Base-by-base conservation (phyloP, 805 yeast species). In the Limtongia smithiae region DNA sequence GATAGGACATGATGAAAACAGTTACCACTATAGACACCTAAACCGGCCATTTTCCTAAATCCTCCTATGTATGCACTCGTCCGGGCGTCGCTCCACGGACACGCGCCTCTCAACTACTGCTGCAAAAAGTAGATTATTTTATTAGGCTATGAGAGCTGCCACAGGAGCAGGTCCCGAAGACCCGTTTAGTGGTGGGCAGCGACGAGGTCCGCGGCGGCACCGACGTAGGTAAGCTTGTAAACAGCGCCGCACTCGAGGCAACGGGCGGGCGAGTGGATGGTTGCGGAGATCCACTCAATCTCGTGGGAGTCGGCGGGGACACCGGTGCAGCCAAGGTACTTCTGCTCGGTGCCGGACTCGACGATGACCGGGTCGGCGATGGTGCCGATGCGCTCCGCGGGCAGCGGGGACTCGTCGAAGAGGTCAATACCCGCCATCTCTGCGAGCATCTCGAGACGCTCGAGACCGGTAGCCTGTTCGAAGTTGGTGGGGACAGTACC, bases 211-310 rank as follows among this genome's bases (percentile, higher is more conserved):
- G 56, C 54, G 61, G 83, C 84, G 60, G 81, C 84, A 71, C 96
- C 97, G 64, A 90, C 78, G 74, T 82, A 83, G 73, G 89, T 85
- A 64, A 90, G 73, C 66, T 85, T 81, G 78, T 85, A 91, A 61
- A 89, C 95, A 62, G 90, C 83, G 72, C 98, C 98, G 72, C 97
- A 91, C 72, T 93, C 96, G 96, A 96, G 87, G 76, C 97, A 93
- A 82, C 98, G 88, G 61, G 85, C 85, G 55, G 84, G 84, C 71
- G 86, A 76, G 42, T 79, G 85, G 59, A 37, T 37, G 22, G 54
- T 44, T 11, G 56, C 52, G 35, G 20, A 34, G 30, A 51, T 15
- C 56, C 56, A 51, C 83, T 82, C 80, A 60, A 87, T 80, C 64
- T 80, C 82, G 73, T 90, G 97, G 60, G 93, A 83, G 58, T 86